These are phyloP conservation scores for Phascolomyces articulosus DNA, from an alignment of 371 early-diverging fungal species.

Conservation along the genomic window DNA sequence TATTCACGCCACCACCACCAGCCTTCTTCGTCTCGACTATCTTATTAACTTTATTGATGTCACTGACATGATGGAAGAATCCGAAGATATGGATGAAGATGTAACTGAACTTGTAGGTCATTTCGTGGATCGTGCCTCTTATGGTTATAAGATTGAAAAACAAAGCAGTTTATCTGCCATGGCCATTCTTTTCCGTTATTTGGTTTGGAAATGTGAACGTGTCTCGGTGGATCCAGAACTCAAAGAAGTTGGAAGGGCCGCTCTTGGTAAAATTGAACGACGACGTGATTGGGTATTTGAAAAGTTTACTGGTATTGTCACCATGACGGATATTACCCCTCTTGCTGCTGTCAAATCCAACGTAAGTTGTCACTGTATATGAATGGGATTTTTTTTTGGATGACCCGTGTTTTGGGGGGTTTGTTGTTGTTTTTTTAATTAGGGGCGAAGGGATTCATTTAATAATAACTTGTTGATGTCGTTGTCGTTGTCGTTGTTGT, in stretches of 20 bases:
- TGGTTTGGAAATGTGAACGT: conserved; percentile 44
- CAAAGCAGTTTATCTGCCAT: conserved; percentile 37
- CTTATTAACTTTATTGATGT: conserved; percentile 39
- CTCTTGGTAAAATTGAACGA: conserved; percentile 24
- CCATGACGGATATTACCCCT: conserved; percentile 26
- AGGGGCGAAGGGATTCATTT: too few relatives aligned
- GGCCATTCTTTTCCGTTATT: conserved; percentile 41
- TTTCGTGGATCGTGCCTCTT: conserved; percentile 38
- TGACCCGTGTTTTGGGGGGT: too few relatives aligned
- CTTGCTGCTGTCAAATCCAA: conserved; percentile 22
- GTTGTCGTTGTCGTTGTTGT: too few relatives aligned
- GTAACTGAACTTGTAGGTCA: conserved; percentile 25
- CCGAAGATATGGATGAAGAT: conserved; percentile 37
- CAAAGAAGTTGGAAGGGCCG: conserved; percentile 10
- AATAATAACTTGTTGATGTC: too few relatives aligned
- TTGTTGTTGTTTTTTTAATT: neutral
- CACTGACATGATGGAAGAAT: conserved; percentile 40
- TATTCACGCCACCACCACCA: conserved; percentile 42
- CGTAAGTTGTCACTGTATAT: conserved; percentile 19
- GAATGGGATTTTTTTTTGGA: too few relatives aligned
- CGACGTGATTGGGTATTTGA: conserved; percentile 41
- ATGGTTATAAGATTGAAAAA: conserved; percentile 36
- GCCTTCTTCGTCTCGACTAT: conserved; percentile 43
- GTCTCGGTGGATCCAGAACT: conserved; percentile 19
- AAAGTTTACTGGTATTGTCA: conserved; percentile 26